Percentiles rank a stretch among this genome's conserved stretches.
phyloP scores from a whole-genome alignment of 129 eudicot genomes.

The Artemisia argyi region DNA sequence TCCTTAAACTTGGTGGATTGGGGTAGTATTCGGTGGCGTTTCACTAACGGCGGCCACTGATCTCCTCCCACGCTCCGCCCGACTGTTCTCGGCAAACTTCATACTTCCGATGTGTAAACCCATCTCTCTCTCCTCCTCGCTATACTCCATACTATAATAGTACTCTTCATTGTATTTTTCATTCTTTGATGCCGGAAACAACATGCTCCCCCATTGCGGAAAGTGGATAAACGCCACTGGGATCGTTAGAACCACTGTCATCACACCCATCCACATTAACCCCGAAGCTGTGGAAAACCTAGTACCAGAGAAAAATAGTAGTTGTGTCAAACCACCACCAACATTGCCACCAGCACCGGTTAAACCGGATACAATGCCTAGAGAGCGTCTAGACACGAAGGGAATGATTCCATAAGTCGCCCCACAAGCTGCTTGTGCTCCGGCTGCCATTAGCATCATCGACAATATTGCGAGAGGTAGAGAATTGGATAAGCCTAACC shows the following conservation, averaged over 20 bases:
- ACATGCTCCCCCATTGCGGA: constrained; percentile 88
- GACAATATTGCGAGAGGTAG: constrained; percentile 47
- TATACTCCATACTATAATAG: constrained; percentile 55
- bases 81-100: constrained; percentile 53
- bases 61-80: constrained; percentile 52
- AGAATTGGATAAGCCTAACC: constrained; percentile 53
- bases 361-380: constrained; percentile 61
- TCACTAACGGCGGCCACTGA: constrained; percentile 12
- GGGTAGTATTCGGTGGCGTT: constrained; percentile 34
- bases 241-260: constrained; percentile 51
- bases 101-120: constrained; percentile 54
- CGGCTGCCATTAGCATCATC: constrained; percentile 79
- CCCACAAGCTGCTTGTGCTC: constrained; percentile 85
- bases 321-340: constrained; percentile 71
- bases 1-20: constrained; percentile 32
- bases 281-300: constrained; percentile 55
- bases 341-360: constrained; percentile 83
- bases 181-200: constrained; percentile 41
- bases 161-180: constrained; percentile 47
- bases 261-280: constrained; percentile 65
- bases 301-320: constrained; percentile 62
- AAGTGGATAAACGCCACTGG: constrained; percentile 63
- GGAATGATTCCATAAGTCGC: constrained; percentile 87
- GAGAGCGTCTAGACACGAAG: constrained; percentile 66
- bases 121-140: constrained; percentile 45